These are phyloP conservation scores for Tetrastigma voinierianum DNA, from an alignment of 164 flowering plant genomes.

Conservation along the genomic window DNA sequence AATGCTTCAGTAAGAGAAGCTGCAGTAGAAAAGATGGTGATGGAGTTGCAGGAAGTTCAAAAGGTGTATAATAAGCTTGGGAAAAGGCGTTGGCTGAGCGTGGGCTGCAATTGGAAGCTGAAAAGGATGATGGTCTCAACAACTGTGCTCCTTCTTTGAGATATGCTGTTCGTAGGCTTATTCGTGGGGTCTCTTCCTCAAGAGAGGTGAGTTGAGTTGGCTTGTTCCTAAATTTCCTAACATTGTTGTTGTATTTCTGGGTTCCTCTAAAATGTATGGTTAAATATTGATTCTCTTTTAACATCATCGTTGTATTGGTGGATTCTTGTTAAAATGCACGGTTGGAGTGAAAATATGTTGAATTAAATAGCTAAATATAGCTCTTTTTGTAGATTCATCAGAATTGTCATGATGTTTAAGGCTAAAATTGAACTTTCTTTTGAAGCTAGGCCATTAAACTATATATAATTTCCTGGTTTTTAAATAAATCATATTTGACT, in stretches of 20 bases:
- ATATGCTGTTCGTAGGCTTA: constrained; percentile 87
- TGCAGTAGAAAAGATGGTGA: constrained; percentile 62
- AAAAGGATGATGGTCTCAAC: constrained; percentile 82
- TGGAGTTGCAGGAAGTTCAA: constrained; percentile 64
- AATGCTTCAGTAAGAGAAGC: constrained; percentile 58
- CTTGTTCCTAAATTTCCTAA: not conserved
- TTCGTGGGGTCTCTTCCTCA: constrained; percentile 97
- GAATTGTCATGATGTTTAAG: too few species aligned
- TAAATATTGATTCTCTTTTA: too few species aligned
- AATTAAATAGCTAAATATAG: too few species aligned
- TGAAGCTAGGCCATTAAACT: too few species aligned
- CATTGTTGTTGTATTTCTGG: not conserved
- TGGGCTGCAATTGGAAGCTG: constrained; percentile 68
- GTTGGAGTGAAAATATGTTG: too few species aligned
- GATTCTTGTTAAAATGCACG: too few species aligned
- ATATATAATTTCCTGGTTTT: too few species aligned
- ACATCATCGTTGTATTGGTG: too few species aligned
- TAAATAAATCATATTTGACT: too few species aligned
- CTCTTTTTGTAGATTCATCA: too few species aligned
- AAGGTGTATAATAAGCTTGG: constrained; percentile 53
- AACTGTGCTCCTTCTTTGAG: constrained; percentile 76
- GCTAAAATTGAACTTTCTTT: too few species aligned
- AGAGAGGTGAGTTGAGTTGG: constrained; percentile 59
- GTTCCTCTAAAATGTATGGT: not conserved
- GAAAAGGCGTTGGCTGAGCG: constrained; percentile 37